Conservation (phyloP, 2,329 filamentous ascomycete genomes). For the Aspergillus versicolor region DNA sequence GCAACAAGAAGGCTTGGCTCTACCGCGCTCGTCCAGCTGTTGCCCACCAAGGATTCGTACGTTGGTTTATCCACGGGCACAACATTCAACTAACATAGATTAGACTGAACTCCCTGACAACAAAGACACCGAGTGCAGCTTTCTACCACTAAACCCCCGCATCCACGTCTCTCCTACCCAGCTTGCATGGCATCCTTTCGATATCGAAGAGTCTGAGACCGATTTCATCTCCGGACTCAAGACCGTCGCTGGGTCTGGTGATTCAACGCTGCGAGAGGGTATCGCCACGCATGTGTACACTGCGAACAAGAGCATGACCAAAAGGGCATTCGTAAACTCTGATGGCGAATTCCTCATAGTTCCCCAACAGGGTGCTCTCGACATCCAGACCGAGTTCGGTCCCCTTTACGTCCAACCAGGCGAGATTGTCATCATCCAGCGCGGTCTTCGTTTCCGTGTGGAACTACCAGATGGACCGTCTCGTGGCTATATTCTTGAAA, state of each 20-base stretch:
- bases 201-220: constrained; percentile 48
- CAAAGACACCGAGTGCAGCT: constrained; percentile 33
- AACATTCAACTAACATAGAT: constrained; percentile 10
- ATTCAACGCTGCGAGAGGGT: constrained; percentile 57
- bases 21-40: constrained; percentile 58
- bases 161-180: constrained; percentile 58
- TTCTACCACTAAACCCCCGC: constrained; percentile 48
- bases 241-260: constrained; percentile 56
- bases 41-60: constrained; percentile 54
- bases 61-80: not conserved
- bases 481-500: constrained; percentile 66
- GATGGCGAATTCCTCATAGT: constrained; percentile 68
- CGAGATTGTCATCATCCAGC: constrained; percentile 66
- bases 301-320: constrained; percentile 57
- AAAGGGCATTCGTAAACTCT: constrained; percentile 58
- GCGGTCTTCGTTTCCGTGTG: constrained; percentile 65
- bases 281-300: constrained; percentile 58
- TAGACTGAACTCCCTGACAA: constrained; percentile 49
- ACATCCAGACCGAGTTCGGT: constrained; percentile 69
- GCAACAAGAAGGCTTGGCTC: constrained; percentile 60
- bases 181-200: constrained; percentile 58
- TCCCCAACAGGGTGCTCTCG: constrained; percentile 62
- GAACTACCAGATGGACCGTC: constrained; percentile 59
- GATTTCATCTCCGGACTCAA: constrained; percentile 58
- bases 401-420: constrained; percentile 63